Evolutionary conservation across 805 yeast species (phyloP).

Genomic region (Sugiyamaella smithiae): DNA sequence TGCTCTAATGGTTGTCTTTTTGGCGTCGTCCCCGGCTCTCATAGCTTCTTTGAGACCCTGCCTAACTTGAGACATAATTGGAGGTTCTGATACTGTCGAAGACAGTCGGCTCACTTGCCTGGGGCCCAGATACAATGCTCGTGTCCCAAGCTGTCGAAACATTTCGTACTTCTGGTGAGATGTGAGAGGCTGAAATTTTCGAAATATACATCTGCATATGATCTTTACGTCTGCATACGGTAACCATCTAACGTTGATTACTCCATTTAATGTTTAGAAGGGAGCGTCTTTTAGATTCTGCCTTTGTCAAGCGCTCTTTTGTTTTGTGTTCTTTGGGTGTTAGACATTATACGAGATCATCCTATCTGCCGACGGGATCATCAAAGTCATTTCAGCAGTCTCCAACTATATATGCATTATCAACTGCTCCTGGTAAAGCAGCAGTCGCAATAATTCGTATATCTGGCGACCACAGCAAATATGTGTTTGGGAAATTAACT

Average conservation of each 20-base stretch:
- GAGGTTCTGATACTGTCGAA: slow-evolving; percentile 31
- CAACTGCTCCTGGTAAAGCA: slow-evolving; percentile 76
- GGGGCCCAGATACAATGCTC: too few relatives aligned
- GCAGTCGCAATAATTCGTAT: slow-evolving; percentile 86
- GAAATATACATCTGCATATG: neutral
- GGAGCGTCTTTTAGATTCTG: too few relatives aligned
- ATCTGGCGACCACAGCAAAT: slow-evolving; percentile 63
- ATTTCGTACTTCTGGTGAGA: too few relatives aligned
- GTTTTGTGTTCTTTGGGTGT: too few relatives aligned
- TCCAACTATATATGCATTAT: slow-evolving; percentile 87
- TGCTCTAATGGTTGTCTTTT: slow-evolving; percentile 32
- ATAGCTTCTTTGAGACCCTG: slow-evolving; percentile 47
- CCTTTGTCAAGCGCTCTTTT: too few relatives aligned
- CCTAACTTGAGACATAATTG: slow-evolving; percentile 38
- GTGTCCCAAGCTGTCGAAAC: too few relatives aligned
- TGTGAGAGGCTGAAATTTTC: slow-evolving; percentile 6
- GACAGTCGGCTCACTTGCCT: neutral
- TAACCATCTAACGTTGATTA: too few relatives aligned
- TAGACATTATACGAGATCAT: too few relatives aligned
- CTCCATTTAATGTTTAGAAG: too few relatives aligned
- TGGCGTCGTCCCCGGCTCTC: slow-evolving; percentile 42
- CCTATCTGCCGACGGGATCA: too few relatives aligned
- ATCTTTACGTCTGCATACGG: too few relatives aligned
- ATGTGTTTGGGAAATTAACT: slow-evolving; percentile 44
- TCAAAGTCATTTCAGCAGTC: too few relatives aligned